Conservation (phyloP, 108 stramenopile genomes). For the Skeletonema menzelii region DNA sequence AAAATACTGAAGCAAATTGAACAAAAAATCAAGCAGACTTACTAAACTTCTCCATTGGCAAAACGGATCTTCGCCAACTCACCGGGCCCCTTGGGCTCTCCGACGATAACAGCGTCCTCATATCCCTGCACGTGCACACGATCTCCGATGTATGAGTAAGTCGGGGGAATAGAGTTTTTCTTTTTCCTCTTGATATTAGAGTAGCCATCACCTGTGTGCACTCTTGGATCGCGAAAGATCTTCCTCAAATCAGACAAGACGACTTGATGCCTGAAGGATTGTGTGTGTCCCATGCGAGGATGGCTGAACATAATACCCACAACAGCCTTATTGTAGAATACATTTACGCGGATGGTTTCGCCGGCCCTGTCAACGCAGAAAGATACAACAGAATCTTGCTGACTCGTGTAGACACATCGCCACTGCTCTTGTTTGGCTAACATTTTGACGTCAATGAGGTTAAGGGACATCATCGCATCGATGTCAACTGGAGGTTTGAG, state of each 20-base stretch:
- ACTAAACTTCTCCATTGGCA: neutral
- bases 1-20: neutral
- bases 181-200: neutral
- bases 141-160: neutral
- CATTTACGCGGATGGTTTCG: neutral
- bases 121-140: neutral
- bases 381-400: neutral
- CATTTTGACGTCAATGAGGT: neutral
- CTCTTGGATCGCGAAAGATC: neutral
- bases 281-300: neutral
- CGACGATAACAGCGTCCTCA: neutral
- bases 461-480: neutral
- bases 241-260: neutral
- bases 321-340: neutral
- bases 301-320: neutral
- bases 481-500: neutral
- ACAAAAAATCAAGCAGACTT: neutral
- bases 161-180: neutral
- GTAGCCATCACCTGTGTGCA: neutral
- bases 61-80: neutral
- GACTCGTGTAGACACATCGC: neutral
- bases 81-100: neutral
- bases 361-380: neutral
- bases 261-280: neutral
- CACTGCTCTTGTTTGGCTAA: neutral